Base-by-base conservation (phyloP, 257 asterid genomes). In the Dorcoceras hygrometricum region DNA sequence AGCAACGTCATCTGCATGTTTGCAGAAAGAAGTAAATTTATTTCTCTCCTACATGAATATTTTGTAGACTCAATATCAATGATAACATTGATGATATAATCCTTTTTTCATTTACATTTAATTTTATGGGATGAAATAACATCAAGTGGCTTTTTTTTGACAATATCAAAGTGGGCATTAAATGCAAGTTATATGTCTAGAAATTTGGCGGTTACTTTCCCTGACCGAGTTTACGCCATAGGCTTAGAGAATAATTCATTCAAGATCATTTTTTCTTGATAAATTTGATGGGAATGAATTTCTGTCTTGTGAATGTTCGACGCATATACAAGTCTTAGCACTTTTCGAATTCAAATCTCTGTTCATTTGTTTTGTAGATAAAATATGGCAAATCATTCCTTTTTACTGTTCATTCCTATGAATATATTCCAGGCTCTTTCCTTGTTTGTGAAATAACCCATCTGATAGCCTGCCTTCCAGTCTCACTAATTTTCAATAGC, bases 401-500 rank as follows among this genome's bases (percentile, higher is more conserved):
- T 63, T 6, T 57, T 34, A 56, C 54, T 29, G 55, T 6, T 60
- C 0, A 48, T 50, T 32, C 63, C 29, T 63, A 54, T 8, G 24
- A 50, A 69, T 43, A 60, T 43, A 12, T 71, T 68, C 53, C 56
- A 19, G 66, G 29, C 57, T 60, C 68, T 28, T 60, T 56, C 32
- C 36, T 56, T 26, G 19, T 56, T 36, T 36, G 16, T 11, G 48
- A 36, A 36, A 3, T 18, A 36, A 36, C 48, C 18, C 48, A 10
- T 11, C 11, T 36, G 18, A 11, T 18, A 10, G 16, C 18, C 18
- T 18, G 16, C 18, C 18, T 18, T 36, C 48, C 18, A 11, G 48
- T 36, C 48, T 10, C 11, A 11, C 48, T 11, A n/a, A 36, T 36
- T 36, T 32, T 36, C 48, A 36, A 5, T 36, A 36, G 48, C 11